These are phyloP conservation scores for Cicer chorassanicum DNA, from an alignment of 306 rosid species.

Conservation along the genomic window DNA sequence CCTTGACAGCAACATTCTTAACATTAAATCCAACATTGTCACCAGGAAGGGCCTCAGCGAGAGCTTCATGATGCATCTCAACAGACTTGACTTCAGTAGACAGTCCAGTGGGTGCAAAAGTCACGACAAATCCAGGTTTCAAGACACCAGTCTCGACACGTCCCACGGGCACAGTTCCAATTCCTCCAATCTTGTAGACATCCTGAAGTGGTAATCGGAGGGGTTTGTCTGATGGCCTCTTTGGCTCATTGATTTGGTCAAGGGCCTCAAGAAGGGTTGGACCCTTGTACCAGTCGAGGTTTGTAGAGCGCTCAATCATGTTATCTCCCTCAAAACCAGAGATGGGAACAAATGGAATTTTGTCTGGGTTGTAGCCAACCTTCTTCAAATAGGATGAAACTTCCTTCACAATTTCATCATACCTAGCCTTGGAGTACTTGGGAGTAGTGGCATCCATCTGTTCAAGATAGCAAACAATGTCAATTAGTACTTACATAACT, in stretches of 20 bases:
- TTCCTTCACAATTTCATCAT: conserved; percentile 92
- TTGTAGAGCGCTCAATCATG: conserved; percentile 90
- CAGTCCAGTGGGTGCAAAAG: conserved; percentile 78
- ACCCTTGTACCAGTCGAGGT: conserved; percentile 98
- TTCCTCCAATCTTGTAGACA: conserved; percentile 96
- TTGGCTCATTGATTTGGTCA: conserved; percentile 75
- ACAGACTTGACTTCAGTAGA: conserved; percentile 87
- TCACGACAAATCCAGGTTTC: conserved; percentile 79
- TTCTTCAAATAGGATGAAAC: conserved; percentile 91
- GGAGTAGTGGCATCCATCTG: conserved; percentile 97
- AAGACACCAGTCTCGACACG: conserved; percentile 84
- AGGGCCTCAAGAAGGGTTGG: conserved; percentile 95
- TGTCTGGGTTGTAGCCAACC: conserved; percentile 91
- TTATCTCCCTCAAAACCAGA: conserved; percentile 96
- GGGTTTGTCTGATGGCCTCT: conserved; percentile 91
- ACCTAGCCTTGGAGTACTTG: conserved; percentile 84
- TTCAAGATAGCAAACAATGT: background rate
- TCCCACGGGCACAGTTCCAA: conserved; percentile 94
- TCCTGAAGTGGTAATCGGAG: conserved; percentile 93
- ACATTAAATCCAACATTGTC: conserved; percentile 94
- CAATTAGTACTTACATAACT: background rate
- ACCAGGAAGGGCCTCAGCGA: conserved; percentile 78
- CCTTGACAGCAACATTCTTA: conserved; percentile 94
- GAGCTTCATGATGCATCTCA: conserved; percentile 94
- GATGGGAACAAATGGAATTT: conserved; percentile 84